Base-by-base conservation (phyloP, 2,329 filamentous ascomycete genomes). In the Colletotrichum costaricense region DNA sequence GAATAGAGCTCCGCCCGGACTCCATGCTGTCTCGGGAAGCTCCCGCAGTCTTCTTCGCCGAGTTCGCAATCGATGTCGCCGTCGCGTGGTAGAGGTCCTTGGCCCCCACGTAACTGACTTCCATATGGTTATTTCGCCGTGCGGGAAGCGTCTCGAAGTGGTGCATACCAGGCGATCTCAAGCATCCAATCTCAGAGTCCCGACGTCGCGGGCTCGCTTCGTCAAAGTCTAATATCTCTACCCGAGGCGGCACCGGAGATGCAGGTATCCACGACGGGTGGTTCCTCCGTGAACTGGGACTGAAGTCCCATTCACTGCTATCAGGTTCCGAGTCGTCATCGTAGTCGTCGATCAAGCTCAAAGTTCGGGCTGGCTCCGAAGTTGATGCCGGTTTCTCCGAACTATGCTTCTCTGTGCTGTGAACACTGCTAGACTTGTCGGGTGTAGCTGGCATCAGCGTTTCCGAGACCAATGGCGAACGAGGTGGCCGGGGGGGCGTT, bases 51-150 rank as follows among this genome's bases (percentile, higher is more conserved):
- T 35, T 64, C 56, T 46, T 46, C 7, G 72, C 46, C 12, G 74
- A 74, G 16, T 67, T 69, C 8, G 78, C 78, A 7, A 78, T 72
- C 30, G 77, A 74, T 16, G 75, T 75, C 5, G 76, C 73, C n/a
- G 77, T 74, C 11, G 73, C 70, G 56, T 79, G 78, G 62, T 79
- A 79, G 12, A 79, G 74, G 54, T 78, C 77, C 35, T 76, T 72
- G 26, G 74, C 74, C 4, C 69, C 69, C 46, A 69, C 69, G 26
- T 67, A 72, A 16, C 73, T 73, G 24, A 73, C 63, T 55, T 75
- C 69, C 70, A 72, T 76, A 38, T 69, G 69, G 35, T 74, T 76
- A 63, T 72, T 75, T 24, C 69, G 73, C 28, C 67, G 66, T 6
- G 64, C 74, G 9, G 69, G 71, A 19, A 72, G 60, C 55, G 73